Conservation (phyloP, 306 rosid species). For the Acmispon strigosus region DNA sequence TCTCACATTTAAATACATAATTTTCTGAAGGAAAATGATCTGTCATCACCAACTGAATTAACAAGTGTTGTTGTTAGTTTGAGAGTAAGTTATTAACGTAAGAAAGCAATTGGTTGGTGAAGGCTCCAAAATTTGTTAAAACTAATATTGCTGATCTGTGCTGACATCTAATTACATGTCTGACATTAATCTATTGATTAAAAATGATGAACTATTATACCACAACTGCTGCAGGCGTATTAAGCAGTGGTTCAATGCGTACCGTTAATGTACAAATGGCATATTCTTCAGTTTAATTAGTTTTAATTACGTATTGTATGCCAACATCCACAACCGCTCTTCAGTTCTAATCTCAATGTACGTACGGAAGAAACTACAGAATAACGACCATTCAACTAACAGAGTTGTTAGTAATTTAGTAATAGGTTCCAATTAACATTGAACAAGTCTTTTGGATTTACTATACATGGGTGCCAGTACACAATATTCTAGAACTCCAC, state of each 20-base stretch:
- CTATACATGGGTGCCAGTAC: background rate
- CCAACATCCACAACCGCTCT: background rate
- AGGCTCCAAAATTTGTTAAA: background rate
- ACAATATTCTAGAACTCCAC: background rate
- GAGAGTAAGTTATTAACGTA: background rate
- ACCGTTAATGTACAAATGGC: background rate
- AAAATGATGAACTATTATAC: background rate
- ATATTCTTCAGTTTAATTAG: background rate
- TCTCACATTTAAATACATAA: too few relatives aligned
- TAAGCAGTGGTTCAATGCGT: background rate
- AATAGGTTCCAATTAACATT: background rate
- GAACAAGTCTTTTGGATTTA: background rate
- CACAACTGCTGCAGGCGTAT: background rate
- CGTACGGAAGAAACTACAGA: background rate
- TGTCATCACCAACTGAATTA: too few relatives aligned
- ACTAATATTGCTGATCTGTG: background rate
- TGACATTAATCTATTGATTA: background rate
- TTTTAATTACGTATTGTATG: background rate
- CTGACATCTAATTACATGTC: background rate
- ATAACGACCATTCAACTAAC: constrained; percentile 7
- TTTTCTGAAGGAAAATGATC: too few relatives aligned
- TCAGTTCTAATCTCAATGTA: background rate
- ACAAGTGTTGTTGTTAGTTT: too few relatives aligned
- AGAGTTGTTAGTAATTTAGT: background rate
- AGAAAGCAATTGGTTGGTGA: background rate